These are phyloP conservation scores for Fennellomyces sp. DNA, from an alignment of 371 early-diverging fungal genomes.

Conservation along the genomic window DNA sequence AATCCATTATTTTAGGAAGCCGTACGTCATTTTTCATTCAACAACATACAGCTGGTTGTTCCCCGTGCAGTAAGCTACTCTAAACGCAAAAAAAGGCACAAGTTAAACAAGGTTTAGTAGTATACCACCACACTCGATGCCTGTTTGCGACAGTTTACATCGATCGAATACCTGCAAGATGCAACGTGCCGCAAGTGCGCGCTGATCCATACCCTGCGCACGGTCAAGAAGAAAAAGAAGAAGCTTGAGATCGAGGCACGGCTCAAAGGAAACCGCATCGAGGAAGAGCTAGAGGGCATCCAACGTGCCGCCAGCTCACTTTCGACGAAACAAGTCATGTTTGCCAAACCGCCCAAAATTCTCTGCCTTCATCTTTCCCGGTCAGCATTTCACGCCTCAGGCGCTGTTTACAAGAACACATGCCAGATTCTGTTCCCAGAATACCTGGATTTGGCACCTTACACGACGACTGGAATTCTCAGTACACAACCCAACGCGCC, in stretches of 20 bases:
- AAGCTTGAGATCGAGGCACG: slow-evolving; percentile 14
- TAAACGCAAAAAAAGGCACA: too few species aligned
- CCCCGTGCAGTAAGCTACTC: slow-evolving; percentile 49
- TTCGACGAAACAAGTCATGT: slow-evolving; percentile 62
- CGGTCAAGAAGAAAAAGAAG: slow-evolving; percentile 39
- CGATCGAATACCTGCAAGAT: slow-evolving; percentile 72
- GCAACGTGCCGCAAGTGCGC: slow-evolving; percentile 76
- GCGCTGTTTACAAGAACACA: slow-evolving; percentile 68
- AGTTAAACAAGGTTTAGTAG: too few species aligned
- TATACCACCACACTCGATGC: slow-evolving; percentile 61
- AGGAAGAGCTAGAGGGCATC: slow-evolving; percentile 10
- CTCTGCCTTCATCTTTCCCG: slow-evolving; percentile 77
- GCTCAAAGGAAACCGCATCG: slow-evolving; percentile 7
- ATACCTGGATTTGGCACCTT: slow-evolving; percentile 63
- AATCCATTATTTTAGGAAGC: slow-evolving; percentile 47
- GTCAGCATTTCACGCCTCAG: slow-evolving; percentile 64
- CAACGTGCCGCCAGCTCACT: slow-evolving; percentile 19
- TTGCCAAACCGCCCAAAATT: slow-evolving; percentile 59
- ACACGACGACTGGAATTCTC: slow-evolving; percentile 55
- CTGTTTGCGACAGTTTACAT: slow-evolving; percentile 63
- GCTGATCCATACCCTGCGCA: slow-evolving; percentile 50
- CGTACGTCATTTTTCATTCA: slow-evolving; percentile 74
- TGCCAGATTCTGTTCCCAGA: slow-evolving; percentile 64
- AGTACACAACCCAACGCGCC: slow-evolving; percentile 56
- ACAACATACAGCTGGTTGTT: slow-evolving; percentile 67